phyloP scores from a whole-genome alignment of 2,329 filamentous ascomycete genomes.

The Pseudogymnoascus sp. region DNA sequence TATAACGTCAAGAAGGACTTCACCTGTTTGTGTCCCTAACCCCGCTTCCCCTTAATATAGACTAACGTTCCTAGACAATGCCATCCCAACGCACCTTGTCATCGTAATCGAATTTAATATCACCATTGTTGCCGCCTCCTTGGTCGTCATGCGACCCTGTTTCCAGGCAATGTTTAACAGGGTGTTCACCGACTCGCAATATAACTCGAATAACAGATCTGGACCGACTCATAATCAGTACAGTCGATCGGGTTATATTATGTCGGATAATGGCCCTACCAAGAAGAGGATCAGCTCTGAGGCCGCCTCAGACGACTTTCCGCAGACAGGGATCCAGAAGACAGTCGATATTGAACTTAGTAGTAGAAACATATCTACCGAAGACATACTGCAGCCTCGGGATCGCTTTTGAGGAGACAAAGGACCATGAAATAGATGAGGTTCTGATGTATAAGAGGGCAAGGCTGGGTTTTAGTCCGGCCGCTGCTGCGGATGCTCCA shows the following conservation, averaged over 20 bases:
- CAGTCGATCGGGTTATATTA: not conserved
- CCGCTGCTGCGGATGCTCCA: not conserved
- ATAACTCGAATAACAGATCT: not conserved
- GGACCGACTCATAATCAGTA: not conserved
- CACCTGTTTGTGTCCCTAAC: not conserved
- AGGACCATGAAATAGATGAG: not conserved
- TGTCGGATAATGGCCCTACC: not conserved
- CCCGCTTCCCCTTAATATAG: not conserved
- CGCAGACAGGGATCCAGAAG: not conserved
- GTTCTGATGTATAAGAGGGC: not conserved
- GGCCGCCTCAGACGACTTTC: not conserved
- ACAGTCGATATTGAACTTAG: slow-evolving; percentile 10
- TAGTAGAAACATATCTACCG: slow-evolving; percentile 1
- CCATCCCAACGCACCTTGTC: slow-evolving; percentile 5
- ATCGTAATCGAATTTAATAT: slow-evolving; percentile 14
- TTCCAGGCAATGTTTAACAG: slow-evolving; percentile 7
- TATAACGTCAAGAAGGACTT: not conserved
- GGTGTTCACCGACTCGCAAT: not conserved
- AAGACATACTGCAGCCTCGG: not conserved
- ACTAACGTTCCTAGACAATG: not conserved
- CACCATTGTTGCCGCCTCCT: slow-evolving; percentile 14
- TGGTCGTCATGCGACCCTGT: slow-evolving; percentile 16
- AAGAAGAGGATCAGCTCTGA: not conserved
- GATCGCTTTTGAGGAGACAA: not conserved
- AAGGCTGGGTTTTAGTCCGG: not conserved